Conservation (phyloP, 2,329 filamentous ascomycete species). For the Neurospora crassa region DNA sequence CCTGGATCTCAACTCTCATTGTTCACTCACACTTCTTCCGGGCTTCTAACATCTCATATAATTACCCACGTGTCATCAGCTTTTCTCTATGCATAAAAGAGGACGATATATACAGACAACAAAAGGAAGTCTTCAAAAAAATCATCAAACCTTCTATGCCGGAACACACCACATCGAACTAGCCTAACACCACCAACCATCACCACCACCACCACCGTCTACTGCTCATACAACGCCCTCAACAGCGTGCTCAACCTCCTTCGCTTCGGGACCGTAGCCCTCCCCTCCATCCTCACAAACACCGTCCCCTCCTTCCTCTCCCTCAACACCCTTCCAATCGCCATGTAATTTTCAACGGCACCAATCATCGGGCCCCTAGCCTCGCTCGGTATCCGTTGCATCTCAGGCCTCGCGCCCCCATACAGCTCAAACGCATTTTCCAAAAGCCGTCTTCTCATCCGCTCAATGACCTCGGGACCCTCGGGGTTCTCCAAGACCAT, state of each 20-base stretch:
- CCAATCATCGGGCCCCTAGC: conserved; percentile 36
- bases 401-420: conserved; percentile 40
- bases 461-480: conserved; percentile 32
- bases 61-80: not conserved
- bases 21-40: not conserved
- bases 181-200: not conserved
- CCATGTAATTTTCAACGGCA: conserved; percentile 18
- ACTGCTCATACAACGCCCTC: conserved; percentile 8
- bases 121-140: not conserved
- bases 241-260: conserved; percentile 13
- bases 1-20: not conserved
- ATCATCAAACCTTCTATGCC: not conserved
- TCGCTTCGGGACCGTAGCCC: conserved; percentile 13
- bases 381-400: conserved; percentile 51
- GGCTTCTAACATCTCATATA: not conserved
- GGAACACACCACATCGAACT: not conserved
- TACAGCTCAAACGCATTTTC: conserved; percentile 54
- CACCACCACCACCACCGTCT: not conserved
- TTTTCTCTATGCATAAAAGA: not conserved
- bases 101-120: not conserved
- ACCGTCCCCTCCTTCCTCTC: conserved; percentile 5
- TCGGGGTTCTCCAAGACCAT: conserved; percentile 44
- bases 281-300: conserved; percentile 6
- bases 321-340: conserved; percentile 15
- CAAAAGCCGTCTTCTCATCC: conserved; percentile 44